These are phyloP conservation scores for Botrytis pseudocinerea DNA, from an alignment of 2,329 filamentous ascomycete species.

Conservation along the genomic window DNA sequence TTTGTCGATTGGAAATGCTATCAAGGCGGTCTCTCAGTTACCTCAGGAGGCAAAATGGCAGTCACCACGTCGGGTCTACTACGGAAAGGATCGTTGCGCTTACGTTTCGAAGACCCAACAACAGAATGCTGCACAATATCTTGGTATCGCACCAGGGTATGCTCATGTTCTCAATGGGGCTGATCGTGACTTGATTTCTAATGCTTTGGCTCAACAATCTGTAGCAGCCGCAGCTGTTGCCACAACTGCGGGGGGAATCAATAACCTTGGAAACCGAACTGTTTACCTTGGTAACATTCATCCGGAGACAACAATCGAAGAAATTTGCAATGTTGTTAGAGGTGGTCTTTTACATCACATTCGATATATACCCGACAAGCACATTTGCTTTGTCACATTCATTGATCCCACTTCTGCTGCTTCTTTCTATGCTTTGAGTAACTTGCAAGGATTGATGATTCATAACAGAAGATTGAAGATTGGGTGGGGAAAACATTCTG, in stretches of 20 bases:
- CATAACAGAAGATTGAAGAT: slow-evolving; percentile 98
- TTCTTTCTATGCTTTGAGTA: slow-evolving; percentile 96
- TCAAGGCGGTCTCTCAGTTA: slow-evolving; percentile 95
- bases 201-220: slow-evolving; percentile 93
- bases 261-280: slow-evolving; percentile 95
- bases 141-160: slow-evolving; percentile 95
- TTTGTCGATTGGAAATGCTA: slow-evolving; percentile 93
- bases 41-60: slow-evolving; percentile 98
- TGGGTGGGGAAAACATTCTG: slow-evolving; percentile 98
- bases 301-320: slow-evolving; percentile 97
- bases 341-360: slow-evolving; percentile 96
- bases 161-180: slow-evolving; percentile 95
- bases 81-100: slow-evolving; percentile 96
- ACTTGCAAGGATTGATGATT: slow-evolving; percentile 97
- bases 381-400: slow-evolving; percentile 99
- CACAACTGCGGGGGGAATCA: slow-evolving; percentile 93
- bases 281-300: slow-evolving; percentile 99
- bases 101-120: slow-evolving; percentile 99
- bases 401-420: slow-evolving; percentile 97
- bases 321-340: slow-evolving; percentile 98
- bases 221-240: slow-evolving; percentile 95
- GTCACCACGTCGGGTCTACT: slow-evolving; percentile 91
- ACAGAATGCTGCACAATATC: slow-evolving; percentile 96
- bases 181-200: slow-evolving; percentile 95
- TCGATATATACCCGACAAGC: slow-evolving; percentile 98